These are phyloP conservation scores for Melampsora occidentalis DNA, from an alignment of 1,284 basidiomycete genomes.

Conservation along the genomic window DNA sequence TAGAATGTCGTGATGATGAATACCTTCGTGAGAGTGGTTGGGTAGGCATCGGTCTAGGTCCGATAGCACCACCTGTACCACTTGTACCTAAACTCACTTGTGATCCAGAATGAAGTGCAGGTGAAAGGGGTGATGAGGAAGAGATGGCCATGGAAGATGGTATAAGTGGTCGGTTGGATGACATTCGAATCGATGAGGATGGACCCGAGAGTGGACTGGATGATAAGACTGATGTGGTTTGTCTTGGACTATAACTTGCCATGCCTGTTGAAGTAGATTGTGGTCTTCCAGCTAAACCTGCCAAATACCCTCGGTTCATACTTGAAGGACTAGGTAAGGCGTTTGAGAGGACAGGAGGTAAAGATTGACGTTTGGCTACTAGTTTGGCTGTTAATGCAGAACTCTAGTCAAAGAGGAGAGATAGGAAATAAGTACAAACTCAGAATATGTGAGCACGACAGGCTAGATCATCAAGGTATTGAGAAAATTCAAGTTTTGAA, in stretches of 20 bases:
- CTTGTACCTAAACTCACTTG: neutral
- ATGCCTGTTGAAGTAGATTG: neutral
- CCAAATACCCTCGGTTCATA: conserved; percentile 7
- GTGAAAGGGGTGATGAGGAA: neutral
- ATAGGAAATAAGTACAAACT: neutral
- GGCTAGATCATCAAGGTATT: too few relatives aligned
- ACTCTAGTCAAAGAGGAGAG: conserved; percentile 11
- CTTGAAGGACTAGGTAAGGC: conserved; percentile 16
- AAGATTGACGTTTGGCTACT: conserved; percentile 28
- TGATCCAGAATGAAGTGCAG: neutral
- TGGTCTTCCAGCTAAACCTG: neutral
- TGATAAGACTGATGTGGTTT: conserved; percentile 20
- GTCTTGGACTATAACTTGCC: conserved; percentile 2
- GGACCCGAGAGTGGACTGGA: conserved; percentile 31
- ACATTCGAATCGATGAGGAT: conserved; percentile 40
- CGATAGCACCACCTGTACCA: neutral
- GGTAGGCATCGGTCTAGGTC: conserved; percentile 1
- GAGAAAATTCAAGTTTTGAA: too few relatives aligned
- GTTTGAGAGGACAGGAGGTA: conserved; percentile 39
- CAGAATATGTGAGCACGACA: neutral
- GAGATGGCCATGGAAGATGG: neutral
- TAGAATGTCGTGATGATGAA: conserved; percentile 38
- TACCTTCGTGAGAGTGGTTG: conserved; percentile 27
- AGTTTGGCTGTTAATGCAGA: conserved; percentile 43
- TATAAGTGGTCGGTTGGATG: neutral